Base-by-base conservation (phyloP, 1,284 basidiomycete genomes). In the Meripilus lineatus region DNA sequence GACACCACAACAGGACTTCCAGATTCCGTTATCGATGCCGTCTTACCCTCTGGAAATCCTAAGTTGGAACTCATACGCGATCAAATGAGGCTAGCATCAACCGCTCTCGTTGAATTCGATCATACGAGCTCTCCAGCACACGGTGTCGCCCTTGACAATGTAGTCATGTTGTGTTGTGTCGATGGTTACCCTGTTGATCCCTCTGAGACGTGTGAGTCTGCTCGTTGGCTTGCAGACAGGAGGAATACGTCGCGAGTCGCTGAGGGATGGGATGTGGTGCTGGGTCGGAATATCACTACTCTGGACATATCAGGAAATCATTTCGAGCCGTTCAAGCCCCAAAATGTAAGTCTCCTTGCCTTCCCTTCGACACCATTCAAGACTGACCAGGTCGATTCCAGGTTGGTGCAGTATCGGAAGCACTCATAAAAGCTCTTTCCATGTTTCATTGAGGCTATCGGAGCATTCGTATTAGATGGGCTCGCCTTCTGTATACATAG, bases 271-370 rank as follows among this genome's bases (percentile, higher is more conserved):
- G 67, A 76, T 44, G 50, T 40, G 1, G 50, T 80, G 10, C 56
- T 70, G 0, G 64, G 65, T 3, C 48, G 36, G 8, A 39, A 55
- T 1, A 48, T 84, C 2, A 64, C 68, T 30, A 63, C 74, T 1
- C 55, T 78, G 26, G 74, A 81, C 50, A 75, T 85, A 7, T 76
- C 80, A 1, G 84, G 84, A 0, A 63, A 85, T 55, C 84, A 86
- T 51, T 85, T 86, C 50, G 63, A 74, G 48, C 65, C 74, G 0
- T 86, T 86, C 56, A 63, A 71, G 35, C 50, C 61, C 5, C 47
- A 53, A n/a, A 72, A 80, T 53, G 83, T 84, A 52, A 52, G 78
- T 69, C 39, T n/a, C 20, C n/a, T n/a, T n/a, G n/a, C n/a, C n/a
- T n/a, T n/a, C n/a, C n/a, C n/a, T n/a, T n/a, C n/a, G n/a, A n/a